These are phyloP conservation scores for Houttuynia cordata DNA, from an alignment of 164 flowering plant genomes.

Conservation along the genomic window DNA sequence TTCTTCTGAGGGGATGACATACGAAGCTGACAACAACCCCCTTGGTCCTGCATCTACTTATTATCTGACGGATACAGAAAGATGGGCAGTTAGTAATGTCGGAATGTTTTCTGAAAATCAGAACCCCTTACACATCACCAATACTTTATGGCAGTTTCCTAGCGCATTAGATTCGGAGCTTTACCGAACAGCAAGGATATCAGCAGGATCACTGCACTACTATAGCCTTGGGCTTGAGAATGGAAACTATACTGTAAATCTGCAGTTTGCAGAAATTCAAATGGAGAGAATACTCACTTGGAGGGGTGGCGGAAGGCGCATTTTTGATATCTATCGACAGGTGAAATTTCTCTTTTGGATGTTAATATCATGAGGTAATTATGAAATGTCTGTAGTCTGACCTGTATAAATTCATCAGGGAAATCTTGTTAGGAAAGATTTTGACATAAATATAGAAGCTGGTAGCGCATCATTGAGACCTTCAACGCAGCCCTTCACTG, in stretches of 20 bases:
- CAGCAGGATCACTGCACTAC: conserved; percentile 73
- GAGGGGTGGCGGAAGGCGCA: conserved; percentile 66
- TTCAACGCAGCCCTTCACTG: conserved; percentile 26
- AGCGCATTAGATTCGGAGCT: conserved; percentile 50
- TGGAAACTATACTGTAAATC: conserved; percentile 57
- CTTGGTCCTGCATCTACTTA: conserved; percentile 72
- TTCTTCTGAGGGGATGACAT: conserved; percentile 19
- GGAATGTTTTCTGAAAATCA: conserved; percentile 34
- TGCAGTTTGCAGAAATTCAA: conserved; percentile 58
- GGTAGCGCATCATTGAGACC: conserved; percentile 41
- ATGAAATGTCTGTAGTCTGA: not conserved
- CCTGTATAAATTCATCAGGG: conserved; percentile 44
- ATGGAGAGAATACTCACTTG: conserved; percentile 24
- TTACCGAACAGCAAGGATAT: conserved; percentile 57
- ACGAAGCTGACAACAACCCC: conserved; percentile 40
- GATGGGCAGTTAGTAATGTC: conserved; percentile 79
- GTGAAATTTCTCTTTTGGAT: conserved; percentile 17
- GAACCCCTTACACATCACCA: conserved; percentile 18
- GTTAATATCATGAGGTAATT: not conserved
- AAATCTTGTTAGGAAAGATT: conserved; percentile 33
- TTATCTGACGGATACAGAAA: conserved; percentile 29
- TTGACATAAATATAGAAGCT: conserved; percentile 58
- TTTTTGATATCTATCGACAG: conserved; percentile 80
- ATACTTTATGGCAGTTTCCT: conserved; percentile 26
- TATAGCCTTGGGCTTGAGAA: conserved; percentile 84